A percentile compares a stretch with the other conserved stretches of the same genome.
These are phyloP conservation scores for Cinnamomum chago DNA, from an alignment of 164 flowering plant species.

Conservation along the genomic window DNA sequence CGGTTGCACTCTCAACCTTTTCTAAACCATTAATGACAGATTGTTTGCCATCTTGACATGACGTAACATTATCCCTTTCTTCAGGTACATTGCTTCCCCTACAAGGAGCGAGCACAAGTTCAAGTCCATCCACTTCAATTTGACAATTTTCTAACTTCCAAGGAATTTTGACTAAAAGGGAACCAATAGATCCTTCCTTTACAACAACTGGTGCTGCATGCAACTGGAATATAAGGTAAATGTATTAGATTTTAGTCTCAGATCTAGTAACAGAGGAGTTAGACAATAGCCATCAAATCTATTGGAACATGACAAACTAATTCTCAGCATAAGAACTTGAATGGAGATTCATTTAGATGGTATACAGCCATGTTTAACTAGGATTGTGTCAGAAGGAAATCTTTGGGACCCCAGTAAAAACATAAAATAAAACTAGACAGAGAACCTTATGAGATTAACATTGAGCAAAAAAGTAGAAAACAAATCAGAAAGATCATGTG, in stretches of 20 bases:
- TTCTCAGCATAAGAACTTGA: not conserved
- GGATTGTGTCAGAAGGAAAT: not conserved
- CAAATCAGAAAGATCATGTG: no score
- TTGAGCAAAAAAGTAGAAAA: no score
- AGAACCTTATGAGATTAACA: no score
- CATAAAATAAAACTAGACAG: no score
- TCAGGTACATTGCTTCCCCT: constrained; percentile 9
- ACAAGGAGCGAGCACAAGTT: constrained; percentile 61
- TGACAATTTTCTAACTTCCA: constrained; percentile 70
- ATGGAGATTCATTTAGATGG: not conserved
- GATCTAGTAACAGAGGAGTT: not conserved
- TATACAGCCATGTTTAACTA: not conserved
- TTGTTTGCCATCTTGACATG: constrained; percentile 23
- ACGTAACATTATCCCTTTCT: constrained; percentile 21
- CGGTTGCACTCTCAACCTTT: constrained; percentile 30
- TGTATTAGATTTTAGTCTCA: not conserved
- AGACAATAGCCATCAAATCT: not conserved
- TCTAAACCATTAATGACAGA: constrained; percentile 16
- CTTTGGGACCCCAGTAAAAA: not conserved
- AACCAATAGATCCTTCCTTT: constrained; percentile 88
- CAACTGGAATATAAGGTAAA: constrained; percentile 40
- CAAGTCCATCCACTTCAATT: constrained; percentile 85
- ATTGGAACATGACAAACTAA: not conserved
- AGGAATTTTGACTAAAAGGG: constrained; percentile 60
- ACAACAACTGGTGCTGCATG: constrained; percentile 49